phyloP scores from a whole-genome alignment of 2,329 filamentous ascomycete species.

The Ophiognomonia clavigignenti-juglandacearum region DNA sequence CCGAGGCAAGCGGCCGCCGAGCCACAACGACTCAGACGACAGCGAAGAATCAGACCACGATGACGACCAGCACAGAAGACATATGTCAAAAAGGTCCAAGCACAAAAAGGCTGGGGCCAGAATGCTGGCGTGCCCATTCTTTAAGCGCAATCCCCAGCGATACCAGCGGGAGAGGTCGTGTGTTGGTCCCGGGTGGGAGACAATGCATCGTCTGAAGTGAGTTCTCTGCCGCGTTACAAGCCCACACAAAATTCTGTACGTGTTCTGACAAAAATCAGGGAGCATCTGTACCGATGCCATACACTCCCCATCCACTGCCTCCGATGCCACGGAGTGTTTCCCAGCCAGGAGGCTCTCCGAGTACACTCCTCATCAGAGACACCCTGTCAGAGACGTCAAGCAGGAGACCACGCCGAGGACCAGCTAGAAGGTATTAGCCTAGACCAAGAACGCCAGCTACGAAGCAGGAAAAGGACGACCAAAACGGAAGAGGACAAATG shows the following conservation, averaged over 20 bases:
- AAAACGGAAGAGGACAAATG: conserved; percentile 17
- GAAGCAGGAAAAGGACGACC: conserved; percentile 9
- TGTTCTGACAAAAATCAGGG: background rate
- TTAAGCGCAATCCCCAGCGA: conserved; percentile 15
- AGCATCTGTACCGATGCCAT: conserved; percentile 18
- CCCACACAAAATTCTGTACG: background rate
- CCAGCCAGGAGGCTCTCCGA: conserved; percentile 8
- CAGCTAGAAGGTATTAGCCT: conserved; percentile 12
- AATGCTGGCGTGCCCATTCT: conserved; percentile 18
- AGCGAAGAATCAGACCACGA: conserved; percentile 1
- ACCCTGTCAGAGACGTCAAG: conserved; percentile 9
- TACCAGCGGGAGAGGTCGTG: conserved; percentile 15
- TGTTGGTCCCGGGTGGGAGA: conserved; percentile 16
- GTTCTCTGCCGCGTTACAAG: background rate
- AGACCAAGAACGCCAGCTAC: conserved; percentile 8
- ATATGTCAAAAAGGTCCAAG: conserved; percentile 9
- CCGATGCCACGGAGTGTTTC: conserved; percentile 14
- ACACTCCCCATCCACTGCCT: conserved; percentile 13
- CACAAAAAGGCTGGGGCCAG: conserved; percentile 2
- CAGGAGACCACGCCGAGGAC: background rate
- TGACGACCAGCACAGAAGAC: background rate
- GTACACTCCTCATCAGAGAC: conserved; percentile 6
- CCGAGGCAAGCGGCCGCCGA: conserved; percentile 3
- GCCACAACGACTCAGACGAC: background rate
- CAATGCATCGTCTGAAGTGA: conserved; percentile 15